phyloP scores from a whole-genome alignment of 768 basidiomycete species.

The Lactarius tabidus region DNA sequence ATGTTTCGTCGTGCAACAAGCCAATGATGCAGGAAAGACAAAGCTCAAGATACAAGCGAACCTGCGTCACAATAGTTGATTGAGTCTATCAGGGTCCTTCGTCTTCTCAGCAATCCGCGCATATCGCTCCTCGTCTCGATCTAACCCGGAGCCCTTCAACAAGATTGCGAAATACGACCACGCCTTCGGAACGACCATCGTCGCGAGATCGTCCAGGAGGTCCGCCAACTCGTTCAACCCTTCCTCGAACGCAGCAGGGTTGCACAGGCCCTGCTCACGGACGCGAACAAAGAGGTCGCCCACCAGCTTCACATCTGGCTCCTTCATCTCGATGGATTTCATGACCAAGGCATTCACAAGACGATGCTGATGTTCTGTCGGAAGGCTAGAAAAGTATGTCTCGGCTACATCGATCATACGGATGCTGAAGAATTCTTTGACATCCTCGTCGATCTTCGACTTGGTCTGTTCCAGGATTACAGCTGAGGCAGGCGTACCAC shows the following conservation, averaged over 20 bases:
- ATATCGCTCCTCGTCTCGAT: slow-evolving; percentile 52
- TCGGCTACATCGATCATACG: slow-evolving; percentile 86
- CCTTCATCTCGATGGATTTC: slow-evolving; percentile 76
- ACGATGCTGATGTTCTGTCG: slow-evolving; percentile 53
- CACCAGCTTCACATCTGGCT: slow-evolving; percentile 73
- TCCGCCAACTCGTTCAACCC: slow-evolving; percentile 70
- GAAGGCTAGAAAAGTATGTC: slow-evolving; percentile 77
- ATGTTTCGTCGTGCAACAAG: slow-evolving; percentile 22
- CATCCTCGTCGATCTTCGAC: slow-evolving; percentile 76
- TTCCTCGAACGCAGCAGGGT: slow-evolving; percentile 61
- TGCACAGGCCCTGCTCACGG: slow-evolving; percentile 55
- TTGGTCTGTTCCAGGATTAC: slow-evolving; percentile 66
- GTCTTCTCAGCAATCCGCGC: slow-evolving; percentile 59
- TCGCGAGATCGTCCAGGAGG: slow-evolving; percentile 80
- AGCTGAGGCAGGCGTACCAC: slow-evolving; percentile 25
- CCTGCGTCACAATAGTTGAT: slow-evolving; percentile 29
- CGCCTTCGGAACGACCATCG: slow-evolving; percentile 89
- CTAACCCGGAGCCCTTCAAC: slow-evolving; percentile 64
- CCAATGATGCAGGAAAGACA: too few species aligned
- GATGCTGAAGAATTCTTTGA: slow-evolving; percentile 82
- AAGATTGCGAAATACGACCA: slow-evolving; percentile 71
- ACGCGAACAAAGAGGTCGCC: slow-evolving; percentile 68
- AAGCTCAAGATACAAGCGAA: slow-evolving; percentile 16
- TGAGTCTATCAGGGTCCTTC: slow-evolving; percentile 54
- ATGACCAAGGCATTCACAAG: slow-evolving; percentile 76